These are phyloP conservation scores for Chaetomium globosum DNA, from an alignment of 2,329 filamentous ascomycete species.

Conservation along the genomic window DNA sequence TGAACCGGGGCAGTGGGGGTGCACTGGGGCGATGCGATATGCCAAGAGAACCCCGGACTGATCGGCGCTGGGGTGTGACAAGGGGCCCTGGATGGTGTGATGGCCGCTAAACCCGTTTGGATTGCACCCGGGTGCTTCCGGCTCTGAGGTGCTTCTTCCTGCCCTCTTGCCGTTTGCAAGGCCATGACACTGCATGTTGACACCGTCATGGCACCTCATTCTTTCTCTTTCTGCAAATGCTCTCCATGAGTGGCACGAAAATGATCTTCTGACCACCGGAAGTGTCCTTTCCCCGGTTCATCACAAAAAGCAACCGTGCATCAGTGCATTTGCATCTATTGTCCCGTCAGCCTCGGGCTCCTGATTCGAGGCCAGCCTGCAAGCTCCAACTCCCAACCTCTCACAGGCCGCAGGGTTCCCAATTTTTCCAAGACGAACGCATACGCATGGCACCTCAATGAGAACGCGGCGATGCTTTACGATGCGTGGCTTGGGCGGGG, in stretches of 20 bases:
- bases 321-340: background rate
- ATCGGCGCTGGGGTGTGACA: slow-evolving; percentile 4
- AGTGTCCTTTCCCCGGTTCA: background rate
- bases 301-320: slow-evolving; percentile 1
- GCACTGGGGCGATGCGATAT: background rate
- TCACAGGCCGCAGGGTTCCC: background rate
- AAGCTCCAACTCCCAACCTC: background rate
- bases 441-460: background rate
- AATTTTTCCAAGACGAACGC: background rate
- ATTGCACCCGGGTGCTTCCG: background rate
- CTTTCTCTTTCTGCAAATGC: background rate
- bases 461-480: background rate
- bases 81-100: background rate
- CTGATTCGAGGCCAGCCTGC: background rate
- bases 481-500: background rate
- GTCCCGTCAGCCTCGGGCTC: background rate
- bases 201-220: background rate
- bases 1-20: background rate
- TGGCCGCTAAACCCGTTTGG: background rate
- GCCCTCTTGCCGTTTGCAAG: background rate
- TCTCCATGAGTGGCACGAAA: background rate
- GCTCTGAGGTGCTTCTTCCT: background rate
- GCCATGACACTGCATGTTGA: background rate
- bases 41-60: slow-evolving; percentile 8
- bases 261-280: background rate